Evolutionary conservation across 176 grass and related monocot species (phyloP).

Genomic region (Dendrocalamus sinicus): DNA sequence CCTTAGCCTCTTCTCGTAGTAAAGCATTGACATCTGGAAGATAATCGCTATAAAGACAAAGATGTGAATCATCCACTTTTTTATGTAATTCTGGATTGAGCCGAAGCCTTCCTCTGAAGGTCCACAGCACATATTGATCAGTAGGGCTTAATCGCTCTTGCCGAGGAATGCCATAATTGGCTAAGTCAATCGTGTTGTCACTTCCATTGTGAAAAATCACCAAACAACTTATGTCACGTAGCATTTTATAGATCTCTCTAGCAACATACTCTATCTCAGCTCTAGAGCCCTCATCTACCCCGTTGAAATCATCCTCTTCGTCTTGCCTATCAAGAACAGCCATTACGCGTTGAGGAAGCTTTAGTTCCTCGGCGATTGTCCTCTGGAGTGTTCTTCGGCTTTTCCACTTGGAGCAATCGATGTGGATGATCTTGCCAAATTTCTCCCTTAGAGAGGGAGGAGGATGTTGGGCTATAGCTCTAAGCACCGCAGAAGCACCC

Average conservation of each 20-base stretch:
- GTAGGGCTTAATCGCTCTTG: background rate
- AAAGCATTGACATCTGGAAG: rapidly evolving
- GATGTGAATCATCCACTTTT: background rate
- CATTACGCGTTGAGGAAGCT: background rate
- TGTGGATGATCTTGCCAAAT: background rate
- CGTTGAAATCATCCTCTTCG: background rate
- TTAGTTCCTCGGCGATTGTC: background rate
- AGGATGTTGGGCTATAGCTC: background rate
- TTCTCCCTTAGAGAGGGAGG: rapidly evolving
- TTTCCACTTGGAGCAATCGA: background rate
- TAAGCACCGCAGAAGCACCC: background rate
- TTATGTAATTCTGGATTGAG: rapidly evolving
- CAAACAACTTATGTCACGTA: background rate
- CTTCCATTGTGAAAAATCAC: background rate
- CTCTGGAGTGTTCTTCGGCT: background rate
- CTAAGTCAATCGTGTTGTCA: rapidly evolving
- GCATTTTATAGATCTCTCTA: too few relatives aligned
- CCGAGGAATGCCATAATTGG: background rate
- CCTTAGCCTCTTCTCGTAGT: background rate
- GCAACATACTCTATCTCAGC: background rate
- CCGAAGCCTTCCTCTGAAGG: background rate
- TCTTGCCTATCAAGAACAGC: background rate
- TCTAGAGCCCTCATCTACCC: background rate
- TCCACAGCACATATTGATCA: background rate
- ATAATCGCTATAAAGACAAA: background rate